Evolutionary conservation across 2,329 filamentous ascomycete species (phyloP), one percentile per base, ranked within the genome.

Genomic region (Keithomyces neogunnii): DNA sequence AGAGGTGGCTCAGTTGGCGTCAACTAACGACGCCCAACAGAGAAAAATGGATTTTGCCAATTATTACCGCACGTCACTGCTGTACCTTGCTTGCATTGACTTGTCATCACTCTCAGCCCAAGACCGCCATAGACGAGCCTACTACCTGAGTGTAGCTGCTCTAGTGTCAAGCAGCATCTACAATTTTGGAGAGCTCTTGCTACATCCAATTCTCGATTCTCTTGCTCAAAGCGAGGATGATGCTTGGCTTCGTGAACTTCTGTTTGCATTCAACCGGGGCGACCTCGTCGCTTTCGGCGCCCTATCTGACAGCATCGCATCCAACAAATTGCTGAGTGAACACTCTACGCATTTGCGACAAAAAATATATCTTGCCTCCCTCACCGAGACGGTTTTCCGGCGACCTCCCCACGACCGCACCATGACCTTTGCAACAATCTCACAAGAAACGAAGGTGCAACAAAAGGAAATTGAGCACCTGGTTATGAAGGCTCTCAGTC

Each of bases 151-250:
- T 64, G 85, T 97, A 50, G 90, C 93, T 31, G 93, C 93, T 8
- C 80, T 99, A 7, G 88, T 96, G 39, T 96, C 91, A 48, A 88
- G 92, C 63, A 89, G 84, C 62, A 99, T 97, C 73, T 97, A 99
- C 82, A 99, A 99, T 76, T 99, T 99, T 62, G 93, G 93, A 69
- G 93, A 99, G 76, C 85, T 99, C n/a, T 82, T 99, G 33, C 81
- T 99, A 59, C 93, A 99, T 68, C 93, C 93, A 3, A 95, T 99
- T 64, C 84, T 99, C 56, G 88, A 96, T 65, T 85, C 87, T 26
- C 81, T 99, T 49, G 65, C 67, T 29, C 77, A 77, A 63, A 82
- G 85, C 61, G 84, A 86, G 29, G 80, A 85, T 42, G 82, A 95
- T 66, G 77, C 84, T 48, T 99, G 93, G 93, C 80, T 99, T 57